Conservation (phyloP, 2,329 filamentous ascomycete species). For the Cadophora malorum region DNA sequence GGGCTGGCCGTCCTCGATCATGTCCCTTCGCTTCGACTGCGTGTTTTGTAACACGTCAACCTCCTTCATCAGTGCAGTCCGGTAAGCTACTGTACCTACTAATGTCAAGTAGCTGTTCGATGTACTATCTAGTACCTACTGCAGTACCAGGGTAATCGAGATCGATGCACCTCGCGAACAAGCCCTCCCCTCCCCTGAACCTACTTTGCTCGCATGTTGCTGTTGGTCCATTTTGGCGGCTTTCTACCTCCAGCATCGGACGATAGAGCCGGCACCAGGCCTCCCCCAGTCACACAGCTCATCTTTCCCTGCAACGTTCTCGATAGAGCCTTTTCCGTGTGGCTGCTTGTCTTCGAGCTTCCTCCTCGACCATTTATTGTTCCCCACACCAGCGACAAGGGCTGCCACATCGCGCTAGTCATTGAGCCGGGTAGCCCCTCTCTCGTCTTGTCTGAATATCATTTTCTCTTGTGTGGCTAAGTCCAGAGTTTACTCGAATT, state of each 20-base stretch:
- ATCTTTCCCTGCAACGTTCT: conserved; percentile 42
- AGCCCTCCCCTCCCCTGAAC: conserved; percentile 21
- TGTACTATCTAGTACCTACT: conserved; percentile 28
- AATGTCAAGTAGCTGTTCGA: conserved; percentile 20
- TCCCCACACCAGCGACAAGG: conserved; percentile 36
- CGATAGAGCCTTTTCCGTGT: conserved; percentile 40
- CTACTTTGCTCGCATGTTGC: conserved; percentile 27
- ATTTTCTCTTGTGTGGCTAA: conserved; percentile 37
- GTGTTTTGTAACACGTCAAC: conserved; percentile 37
- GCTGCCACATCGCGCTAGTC: conserved; percentile 35
- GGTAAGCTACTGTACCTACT: conserved; percentile 15
- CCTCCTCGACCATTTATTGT: conserved; percentile 42
- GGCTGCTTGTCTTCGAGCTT: conserved; percentile 23
- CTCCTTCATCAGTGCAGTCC: conserved; percentile 15
- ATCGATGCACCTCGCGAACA: conserved; percentile 42
- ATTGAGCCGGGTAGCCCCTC: conserved; percentile 38
- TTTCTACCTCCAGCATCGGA: conserved; percentile 44
- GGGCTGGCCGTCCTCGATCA: conserved; percentile 42
- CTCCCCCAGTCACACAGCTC: conserved; percentile 40
- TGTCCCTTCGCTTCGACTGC: conserved; percentile 30
- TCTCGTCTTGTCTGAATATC: conserved; percentile 34
- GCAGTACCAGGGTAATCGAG: conserved; percentile 24
- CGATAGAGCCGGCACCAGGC: conserved; percentile 42
- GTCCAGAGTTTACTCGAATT: conserved; percentile 27
- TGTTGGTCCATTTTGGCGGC: conserved; percentile 37